Percentiles rank a stretch among this genome's conserved stretches.
Evolutionary conservation across 2,329 filamentous ascomycete species (phyloP).

Genomic region (Zymoseptoria passerinii): DNA sequence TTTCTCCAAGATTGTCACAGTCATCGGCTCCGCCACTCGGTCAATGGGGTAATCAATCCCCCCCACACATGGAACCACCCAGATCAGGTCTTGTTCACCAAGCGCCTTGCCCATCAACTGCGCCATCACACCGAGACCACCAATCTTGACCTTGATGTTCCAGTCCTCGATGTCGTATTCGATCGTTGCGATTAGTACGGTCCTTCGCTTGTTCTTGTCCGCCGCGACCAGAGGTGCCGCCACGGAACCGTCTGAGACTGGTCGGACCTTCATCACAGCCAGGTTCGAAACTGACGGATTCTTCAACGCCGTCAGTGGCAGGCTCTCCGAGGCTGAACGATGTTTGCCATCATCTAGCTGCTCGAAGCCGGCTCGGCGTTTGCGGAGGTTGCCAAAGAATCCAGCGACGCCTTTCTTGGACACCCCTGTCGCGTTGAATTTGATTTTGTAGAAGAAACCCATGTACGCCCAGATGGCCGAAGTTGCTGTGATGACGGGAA

Average conservation of each 20-base stretch:
- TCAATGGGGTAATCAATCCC: conserved; percentile 54
- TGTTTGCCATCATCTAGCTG: conserved; percentile 14
- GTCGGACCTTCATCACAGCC: conserved; percentile 8
- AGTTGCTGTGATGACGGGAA: conserved; percentile 44
- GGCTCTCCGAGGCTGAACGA: neutral
- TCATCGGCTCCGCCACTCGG: conserved; percentile 49
- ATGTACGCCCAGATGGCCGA: conserved; percentile 44
- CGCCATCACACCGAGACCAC: conserved; percentile 57
- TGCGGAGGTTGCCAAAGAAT: conserved; percentile 10
- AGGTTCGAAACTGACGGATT: conserved; percentile 2
- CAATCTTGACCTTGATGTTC: conserved; percentile 56
- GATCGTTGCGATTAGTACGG: conserved; percentile 57
- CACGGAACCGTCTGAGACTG: conserved; percentile 12
- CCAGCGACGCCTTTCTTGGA: conserved; percentile 20
- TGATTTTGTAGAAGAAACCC: conserved; percentile 51
- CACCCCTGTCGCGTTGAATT: conserved; percentile 47
- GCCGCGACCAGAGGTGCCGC: conserved; percentile 10
- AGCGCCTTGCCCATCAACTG: conserved; percentile 57
- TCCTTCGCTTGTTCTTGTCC: conserved; percentile 29
- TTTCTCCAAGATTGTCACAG: conserved; percentile 50
- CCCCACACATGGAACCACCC: conserved; percentile 42
- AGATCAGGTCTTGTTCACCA: conserved; percentile 54
- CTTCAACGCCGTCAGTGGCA: conserved; percentile 5
- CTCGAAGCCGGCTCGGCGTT: neutral
- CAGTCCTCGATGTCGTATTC: conserved; percentile 63